Evolutionary conservation across 441 rosid species (phyloP).

Genomic region (Capsella rubella): DNA sequence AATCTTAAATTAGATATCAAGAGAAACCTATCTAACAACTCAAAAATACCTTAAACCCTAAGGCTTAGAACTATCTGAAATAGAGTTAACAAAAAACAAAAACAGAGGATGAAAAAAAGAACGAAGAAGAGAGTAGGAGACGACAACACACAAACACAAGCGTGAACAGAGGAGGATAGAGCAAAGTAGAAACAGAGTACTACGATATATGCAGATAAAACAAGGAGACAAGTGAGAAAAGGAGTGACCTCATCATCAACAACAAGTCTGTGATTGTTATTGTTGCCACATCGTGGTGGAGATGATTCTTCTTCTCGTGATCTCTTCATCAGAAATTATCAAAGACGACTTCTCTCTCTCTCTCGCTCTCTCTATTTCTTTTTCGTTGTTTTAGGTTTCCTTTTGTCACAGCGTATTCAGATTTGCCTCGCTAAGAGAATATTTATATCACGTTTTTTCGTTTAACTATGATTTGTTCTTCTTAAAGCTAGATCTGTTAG

Average conservation of each 20-base stretch:
- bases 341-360: not conserved
- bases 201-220: not conserved
- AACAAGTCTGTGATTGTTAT: not conserved
- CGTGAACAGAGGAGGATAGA: constrained; percentile 8
- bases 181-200: constrained; percentile 5
- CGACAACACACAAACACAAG: not conserved
- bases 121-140: not conserved
- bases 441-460: constrained; percentile 11
- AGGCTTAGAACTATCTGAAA: not conserved
- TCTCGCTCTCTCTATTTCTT: not conserved
- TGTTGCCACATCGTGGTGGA: not conserved
- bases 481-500: not conserved
- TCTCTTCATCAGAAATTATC: constrained; percentile 16
- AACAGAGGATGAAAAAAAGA: not conserved
- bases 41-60: constrained; percentile 16
- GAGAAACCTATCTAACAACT: not conserved
- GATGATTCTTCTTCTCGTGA: constrained; percentile 19
- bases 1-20: not conserved
- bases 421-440: constrained; percentile 19
- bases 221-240: not conserved
- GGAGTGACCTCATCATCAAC: constrained; percentile 14
- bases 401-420: not conserved
- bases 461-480: not conserved
- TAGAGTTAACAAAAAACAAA: not conserved
- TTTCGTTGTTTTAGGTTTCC: constrained; percentile 8